Base-by-base conservation (phyloP, 768 basidiomycete genomes). In the Tricholoma terreum region DNA sequence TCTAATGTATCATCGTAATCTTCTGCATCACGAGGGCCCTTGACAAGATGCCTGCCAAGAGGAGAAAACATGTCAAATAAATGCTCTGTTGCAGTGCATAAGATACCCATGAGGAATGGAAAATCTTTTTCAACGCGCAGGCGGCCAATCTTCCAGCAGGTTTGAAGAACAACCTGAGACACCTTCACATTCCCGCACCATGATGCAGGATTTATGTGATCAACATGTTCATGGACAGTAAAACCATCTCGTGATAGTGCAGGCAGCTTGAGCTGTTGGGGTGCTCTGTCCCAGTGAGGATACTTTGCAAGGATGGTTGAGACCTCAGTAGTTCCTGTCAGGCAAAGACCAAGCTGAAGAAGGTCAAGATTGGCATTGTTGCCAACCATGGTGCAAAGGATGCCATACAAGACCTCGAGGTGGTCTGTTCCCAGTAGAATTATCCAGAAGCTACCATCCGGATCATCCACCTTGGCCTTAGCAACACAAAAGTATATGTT, bases 251-350 rank as follows among this genome's bases (percentile, higher is more conserved):
- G 60, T 15, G 67, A 57, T 0, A 73, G 49, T 2, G 62, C 55
- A 9, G 70, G 71, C 0, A 76, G 61, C 48, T 68, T 68, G 3
- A 77, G 65, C 0, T 70, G 67, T 4, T 68, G 68, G 12, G 75
- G 73, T 3, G 64, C 42, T 0, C 67, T 60, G 51, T 77, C 77
- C 75, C 76, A 79, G 1, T 77, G 61, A 78, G n/a, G n/a, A n/a
- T n/a, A n/a, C n/a, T n/a, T n/a, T n/a, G n/a, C n/a, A n/a, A n/a
- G n/a, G n/a, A n/a, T 78, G 12, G 60, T 70, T 0, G 66, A 58
- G 1, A 73, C 67, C 40, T 77, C 69, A 0, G 67, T 69, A 0
- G 72, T 67, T 8, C 70, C 70, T 21, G 70, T 59, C 3, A 73
- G 54, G 1, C 73, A 65, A 6, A 12, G 42, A 1, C 53, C 65